Evolutionary conservation across 306 rosid species (phyloP).

Genomic region (Inga laurina): DNA sequence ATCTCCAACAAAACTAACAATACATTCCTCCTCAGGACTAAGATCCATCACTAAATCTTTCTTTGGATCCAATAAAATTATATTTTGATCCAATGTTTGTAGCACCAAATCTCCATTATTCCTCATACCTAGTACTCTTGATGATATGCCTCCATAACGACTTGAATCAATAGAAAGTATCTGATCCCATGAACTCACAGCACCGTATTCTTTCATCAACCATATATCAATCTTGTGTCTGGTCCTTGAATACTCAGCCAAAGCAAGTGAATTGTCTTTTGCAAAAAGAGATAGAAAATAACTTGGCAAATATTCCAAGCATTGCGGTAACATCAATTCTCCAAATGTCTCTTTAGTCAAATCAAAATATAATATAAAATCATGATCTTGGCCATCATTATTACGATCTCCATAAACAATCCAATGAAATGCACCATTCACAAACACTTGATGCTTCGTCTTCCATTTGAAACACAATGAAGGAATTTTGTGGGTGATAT

Average conservation of each 20-base stretch:
- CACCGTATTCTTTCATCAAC: not conserved
- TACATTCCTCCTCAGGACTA: not conserved
- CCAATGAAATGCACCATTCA: not conserved
- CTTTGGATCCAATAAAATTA: not conserved
- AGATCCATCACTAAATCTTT: not conserved
- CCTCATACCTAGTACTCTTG: not conserved
- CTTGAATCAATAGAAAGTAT: not conserved
- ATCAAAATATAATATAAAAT: not conserved
- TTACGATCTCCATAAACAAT: not conserved
- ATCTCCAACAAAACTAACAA: not conserved
- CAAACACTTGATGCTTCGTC: not conserved
- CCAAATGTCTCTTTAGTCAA: not conserved
- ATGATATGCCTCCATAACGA: not conserved
- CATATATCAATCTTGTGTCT: not conserved
- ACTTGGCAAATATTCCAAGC: not conserved
- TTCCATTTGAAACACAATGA: no score
- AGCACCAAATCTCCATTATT: not conserved
- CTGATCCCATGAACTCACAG: not conserved
- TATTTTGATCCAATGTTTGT: not conserved
- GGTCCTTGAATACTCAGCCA: not conserved
- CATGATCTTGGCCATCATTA: not conserved
- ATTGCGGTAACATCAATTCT: not conserved
- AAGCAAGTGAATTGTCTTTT: not conserved
- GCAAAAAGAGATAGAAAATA: not conserved
- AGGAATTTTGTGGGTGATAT: not conserved